A percentile compares a stretch with the other conserved stretches of the same genome.
Conservation (phyloP, 164 flowering plant genomes). For the Berberis thunbergii region DNA sequence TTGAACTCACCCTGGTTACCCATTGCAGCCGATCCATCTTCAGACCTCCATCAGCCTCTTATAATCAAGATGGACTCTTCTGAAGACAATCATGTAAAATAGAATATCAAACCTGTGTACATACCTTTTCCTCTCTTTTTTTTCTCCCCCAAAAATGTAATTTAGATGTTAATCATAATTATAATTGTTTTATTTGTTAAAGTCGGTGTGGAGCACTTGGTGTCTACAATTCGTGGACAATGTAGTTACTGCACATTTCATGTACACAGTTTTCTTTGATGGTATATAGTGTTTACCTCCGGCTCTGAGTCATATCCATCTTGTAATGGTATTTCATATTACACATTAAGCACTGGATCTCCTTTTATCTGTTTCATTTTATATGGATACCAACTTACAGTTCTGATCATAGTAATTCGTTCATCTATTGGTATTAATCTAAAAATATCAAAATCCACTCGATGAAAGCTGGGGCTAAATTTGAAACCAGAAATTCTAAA, state of each 20-base stretch:
- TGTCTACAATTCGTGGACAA: background rate
- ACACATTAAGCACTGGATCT: too few relatives aligned
- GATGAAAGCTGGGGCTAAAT: too few relatives aligned
- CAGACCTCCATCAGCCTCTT: conserved; percentile 67
- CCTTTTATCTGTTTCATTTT: too few relatives aligned
- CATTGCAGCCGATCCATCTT: conserved; percentile 26
- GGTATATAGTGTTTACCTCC: too few relatives aligned
- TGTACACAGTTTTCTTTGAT: too few relatives aligned
- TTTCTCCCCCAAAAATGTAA: background rate
- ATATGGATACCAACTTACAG: too few relatives aligned
- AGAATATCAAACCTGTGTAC: conserved; percentile 21
- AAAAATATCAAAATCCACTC: too few relatives aligned
- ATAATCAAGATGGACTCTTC: conserved; percentile 55
- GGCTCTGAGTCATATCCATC: too few relatives aligned
- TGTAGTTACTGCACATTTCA: background rate
- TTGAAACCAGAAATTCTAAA: too few relatives aligned
- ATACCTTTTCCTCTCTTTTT: conserved; percentile 18
- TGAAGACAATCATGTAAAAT: conserved; percentile 41
- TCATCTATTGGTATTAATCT: too few relatives aligned
- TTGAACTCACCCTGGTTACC: conserved; percentile 38
- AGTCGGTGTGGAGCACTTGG: background rate
- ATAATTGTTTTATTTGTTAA: background rate
- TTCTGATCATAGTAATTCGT: too few relatives aligned
- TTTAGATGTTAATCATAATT: background rate
- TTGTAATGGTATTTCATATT: too few relatives aligned